Evolutionary conservation across 768 basidiomycete genomes (phyloP).

Genomic region (Pleurotus tuber-regium): DNA sequence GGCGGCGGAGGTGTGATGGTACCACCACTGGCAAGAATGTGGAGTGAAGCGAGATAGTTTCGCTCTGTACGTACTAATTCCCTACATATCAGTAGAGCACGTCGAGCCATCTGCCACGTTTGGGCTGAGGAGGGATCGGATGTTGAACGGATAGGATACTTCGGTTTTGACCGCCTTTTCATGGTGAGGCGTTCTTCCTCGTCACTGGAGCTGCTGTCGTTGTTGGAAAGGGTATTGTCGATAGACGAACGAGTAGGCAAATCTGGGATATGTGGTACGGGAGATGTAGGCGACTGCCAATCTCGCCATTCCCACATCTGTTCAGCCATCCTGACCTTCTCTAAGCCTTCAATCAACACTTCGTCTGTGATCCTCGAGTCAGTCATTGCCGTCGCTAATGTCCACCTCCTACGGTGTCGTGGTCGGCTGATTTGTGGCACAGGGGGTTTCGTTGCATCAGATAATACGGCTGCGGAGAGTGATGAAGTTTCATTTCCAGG

Average conservation of each 20-base stretch:
- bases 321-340: conserved; percentile 35
- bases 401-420: conserved; percentile 27
- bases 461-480: conserved; percentile 4
- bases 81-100: conserved; percentile 35
- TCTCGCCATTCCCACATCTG: conserved; percentile 15
- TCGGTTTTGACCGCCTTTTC: background rate
- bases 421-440: conserved; percentile 4
- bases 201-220: background rate
- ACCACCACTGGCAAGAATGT: conserved; percentile 29
- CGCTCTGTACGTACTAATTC: conserved; percentile 43
- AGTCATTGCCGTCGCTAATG: conserved; percentile 47
- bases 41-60: conserved; percentile 37
- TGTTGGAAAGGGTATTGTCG: background rate
- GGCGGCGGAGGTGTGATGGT: conserved; percentile 47
- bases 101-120: conserved; percentile 36
- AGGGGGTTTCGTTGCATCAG: background rate
- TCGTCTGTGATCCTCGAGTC: conserved; percentile 51
- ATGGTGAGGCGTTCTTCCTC: conserved; percentile 6
- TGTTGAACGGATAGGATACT: conserved; percentile 3
- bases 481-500: background rate
- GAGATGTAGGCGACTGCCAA: conserved; percentile 5
- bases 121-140: conserved; percentile 13
- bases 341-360: conserved; percentile 44
- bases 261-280: conserved; percentile 14
- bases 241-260: background rate